Evolutionary conservation across 345 rosid genomes (phyloP).

Genomic region (Moricandia moricandioides): DNA sequence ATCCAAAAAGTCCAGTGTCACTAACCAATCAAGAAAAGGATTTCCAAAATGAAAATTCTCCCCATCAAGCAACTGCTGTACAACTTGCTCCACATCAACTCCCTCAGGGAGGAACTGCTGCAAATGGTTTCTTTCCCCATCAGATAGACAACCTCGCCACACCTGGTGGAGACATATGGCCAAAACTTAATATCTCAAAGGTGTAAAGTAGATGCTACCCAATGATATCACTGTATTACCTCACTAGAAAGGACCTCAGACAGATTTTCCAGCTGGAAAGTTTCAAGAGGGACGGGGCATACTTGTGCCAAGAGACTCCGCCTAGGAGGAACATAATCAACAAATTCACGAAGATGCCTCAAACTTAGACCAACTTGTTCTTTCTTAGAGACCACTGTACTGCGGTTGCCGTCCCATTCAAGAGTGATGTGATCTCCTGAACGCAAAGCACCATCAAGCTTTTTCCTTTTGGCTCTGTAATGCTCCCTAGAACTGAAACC

Average conservation of each 20-base stretch:
- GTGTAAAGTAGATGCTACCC: constrained; percentile 1
- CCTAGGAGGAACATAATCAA: constrained; percentile 41
- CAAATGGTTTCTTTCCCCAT: constrained; percentile 62
- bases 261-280: constrained; percentile 70
- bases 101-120: constrained; percentile 82
- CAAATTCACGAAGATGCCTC: constrained; percentile 65
- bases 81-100: constrained; percentile 53
- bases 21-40: constrained; percentile 78
- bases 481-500: constrained; percentile 59
- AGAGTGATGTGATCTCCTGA: constrained; percentile 69
- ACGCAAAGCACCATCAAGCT: constrained; percentile 46
- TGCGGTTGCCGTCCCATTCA: constrained; percentile 69
- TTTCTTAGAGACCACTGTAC: constrained; percentile 72
- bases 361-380: constrained; percentile 75
- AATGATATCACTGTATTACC: constrained; percentile 44
- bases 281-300: constrained; percentile 59
- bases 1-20: constrained; percentile 6
- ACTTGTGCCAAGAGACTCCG: constrained; percentile 61
- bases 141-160: constrained; percentile 73
- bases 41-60: constrained; percentile 84
- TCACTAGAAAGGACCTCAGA: constrained; percentile 66
- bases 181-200: not conserved
- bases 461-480: constrained; percentile 68
- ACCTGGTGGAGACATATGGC: constrained; percentile 41
- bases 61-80: constrained; percentile 63